Percentiles rank a stretch among this genome's conserved stretches.
phyloP scores from a whole-genome alignment of 805 yeast species.

The Scheffersomyces amazonensis region DNA sequence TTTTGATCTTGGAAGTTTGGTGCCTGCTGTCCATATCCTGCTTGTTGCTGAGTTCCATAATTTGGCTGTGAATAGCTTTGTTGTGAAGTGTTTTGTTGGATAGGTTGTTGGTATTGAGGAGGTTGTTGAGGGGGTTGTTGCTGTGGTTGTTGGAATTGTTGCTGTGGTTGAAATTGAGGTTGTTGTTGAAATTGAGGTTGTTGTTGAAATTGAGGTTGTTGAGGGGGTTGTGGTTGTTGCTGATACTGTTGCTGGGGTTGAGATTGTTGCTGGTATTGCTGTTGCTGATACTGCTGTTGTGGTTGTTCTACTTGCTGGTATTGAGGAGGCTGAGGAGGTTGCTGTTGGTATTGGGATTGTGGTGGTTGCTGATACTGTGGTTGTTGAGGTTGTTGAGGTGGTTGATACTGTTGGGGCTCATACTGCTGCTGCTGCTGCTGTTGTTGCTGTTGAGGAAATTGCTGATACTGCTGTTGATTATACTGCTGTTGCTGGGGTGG shows the following conservation, averaged over 20 bases:
- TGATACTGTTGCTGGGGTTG: conserved; percentile 4
- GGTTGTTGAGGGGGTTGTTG: conserved; percentile 1
- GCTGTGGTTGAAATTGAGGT: too few relatives aligned
- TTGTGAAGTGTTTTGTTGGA: conserved; percentile 2
- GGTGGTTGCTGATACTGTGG: conserved; percentile 8
- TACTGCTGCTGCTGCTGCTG: conserved; percentile 8
- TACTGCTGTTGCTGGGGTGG: conserved; percentile 8
- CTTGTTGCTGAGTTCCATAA: not conserved
- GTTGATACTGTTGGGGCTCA: conserved; percentile 7
- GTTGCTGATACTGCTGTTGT: conserved; percentile 4
- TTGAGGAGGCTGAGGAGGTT: conserved; percentile 6
- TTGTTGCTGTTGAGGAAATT: conserved; percentile 6
- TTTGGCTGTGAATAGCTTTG: conserved; percentile 1
- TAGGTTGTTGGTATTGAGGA: not conserved
- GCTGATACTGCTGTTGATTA: conserved; percentile 4
- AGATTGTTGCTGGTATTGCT: conserved; percentile 1
- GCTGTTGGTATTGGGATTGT: conserved; percentile 6
- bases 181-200: conserved; percentile 1
- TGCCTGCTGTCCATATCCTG: too few relatives aligned
- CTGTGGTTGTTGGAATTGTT: conserved; percentile 1
- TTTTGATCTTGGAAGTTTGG: too few relatives aligned
- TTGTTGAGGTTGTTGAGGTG: conserved; percentile 9
- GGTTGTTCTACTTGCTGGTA: conserved; percentile 9
- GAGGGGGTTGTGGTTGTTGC: conserved; percentile 5
- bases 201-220: conserved; percentile 1